Base-by-base conservation (phyloP, 2,329 filamentous ascomycete genomes). In the Trichoderma hamatum region DNA sequence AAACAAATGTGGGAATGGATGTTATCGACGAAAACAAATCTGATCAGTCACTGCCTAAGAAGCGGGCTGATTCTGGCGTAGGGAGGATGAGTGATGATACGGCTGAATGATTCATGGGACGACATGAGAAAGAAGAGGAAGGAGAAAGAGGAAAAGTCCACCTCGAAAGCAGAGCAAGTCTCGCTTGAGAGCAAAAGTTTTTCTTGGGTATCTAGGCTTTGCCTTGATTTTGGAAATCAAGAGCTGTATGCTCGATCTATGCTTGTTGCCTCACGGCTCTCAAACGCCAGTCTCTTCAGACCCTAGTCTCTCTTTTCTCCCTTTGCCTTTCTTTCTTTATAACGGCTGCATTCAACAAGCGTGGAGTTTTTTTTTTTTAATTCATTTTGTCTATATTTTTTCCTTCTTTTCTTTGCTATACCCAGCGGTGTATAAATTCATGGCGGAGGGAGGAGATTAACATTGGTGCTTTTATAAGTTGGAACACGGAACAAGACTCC, bases 1-100 rank as follows among this genome's bases (percentile, higher is more conserved):
- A 62, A 6, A 43, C 43, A 28, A 54, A 2, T 7, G 21, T 34
- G 30, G 64, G 39, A 21, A 56, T 56, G 68, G 36, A 46, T 13
- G 49, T 58, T 13, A 64, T 10, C 67, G 52, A 39, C 71, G 49
- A 70, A 59, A 32, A 49, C 59, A 34, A 65, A 64, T 67, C 54
- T 36, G 54, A 72, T 43, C 69, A 26, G 30, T 70, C 70, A n/a
- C 68, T 72, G 3, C 71, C 52, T 34, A 78, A 78, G 72, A 76
- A 76, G 69, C 73, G 77, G 26, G 75, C 76, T 16, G 78, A 80
- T 66, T 79, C 78, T 32, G 78, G 78, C 0, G 72, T 80, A 24
- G 78, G 75, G 1, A 75, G 75, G 34, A 73, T 78, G 65, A 78
- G 76, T 62, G 71, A 71, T 6, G 76, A 77, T 14, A 76, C 75